These are phyloP conservation scores for Coemansia sp. DNA, from an alignment of 192 early-diverging fungal species.

Conservation along the genomic window DNA sequence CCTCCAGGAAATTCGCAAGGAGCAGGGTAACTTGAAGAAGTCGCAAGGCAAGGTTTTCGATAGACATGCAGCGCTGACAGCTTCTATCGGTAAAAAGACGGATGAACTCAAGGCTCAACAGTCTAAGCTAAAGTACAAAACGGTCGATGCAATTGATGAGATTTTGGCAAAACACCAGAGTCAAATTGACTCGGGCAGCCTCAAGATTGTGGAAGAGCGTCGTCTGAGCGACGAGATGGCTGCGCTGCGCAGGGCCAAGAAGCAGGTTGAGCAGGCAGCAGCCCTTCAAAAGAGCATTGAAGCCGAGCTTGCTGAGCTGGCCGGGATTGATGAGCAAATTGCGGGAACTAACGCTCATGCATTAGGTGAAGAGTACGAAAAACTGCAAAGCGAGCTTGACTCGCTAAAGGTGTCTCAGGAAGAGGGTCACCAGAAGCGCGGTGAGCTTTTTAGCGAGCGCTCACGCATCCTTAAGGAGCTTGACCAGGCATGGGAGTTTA, in stretches of 20 bases:
- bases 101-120: slow-evolving; percentile 72
- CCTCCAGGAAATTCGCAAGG: slow-evolving; percentile 65
- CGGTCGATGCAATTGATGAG: slow-evolving; percentile 72
- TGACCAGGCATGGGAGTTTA: slow-evolving; percentile 65
- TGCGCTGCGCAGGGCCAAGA: slow-evolving; percentile 27
- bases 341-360: slow-evolving; percentile 60
- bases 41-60: slow-evolving; percentile 69
- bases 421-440: slow-evolving; percentile 60
- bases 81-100: slow-evolving; percentile 77
- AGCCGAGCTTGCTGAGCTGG: slow-evolving; percentile 62
- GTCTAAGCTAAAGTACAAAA: slow-evolving; percentile 79
- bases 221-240: slow-evolving; percentile 46
- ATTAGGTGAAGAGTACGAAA: slow-evolving; percentile 65
- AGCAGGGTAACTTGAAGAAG: slow-evolving; percentile 70
- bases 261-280: slow-evolving; percentile 78
- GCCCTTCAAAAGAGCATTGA: slow-evolving; percentile 75
- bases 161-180: slow-evolving; percentile 71
- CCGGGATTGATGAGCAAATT: slow-evolving; percentile 56
- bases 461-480: slow-evolving; percentile 67
- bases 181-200: slow-evolving; percentile 71
- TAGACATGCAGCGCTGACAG: slow-evolving; percentile 66
- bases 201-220: slow-evolving; percentile 87
- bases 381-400: slow-evolving; percentile 70
- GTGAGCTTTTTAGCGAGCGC: slow-evolving; percentile 68
- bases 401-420: slow-evolving; percentile 61